phyloP scores from a whole-genome alignment of 306 rosid genomes.

The Astragalus glycyphyllos region DNA sequence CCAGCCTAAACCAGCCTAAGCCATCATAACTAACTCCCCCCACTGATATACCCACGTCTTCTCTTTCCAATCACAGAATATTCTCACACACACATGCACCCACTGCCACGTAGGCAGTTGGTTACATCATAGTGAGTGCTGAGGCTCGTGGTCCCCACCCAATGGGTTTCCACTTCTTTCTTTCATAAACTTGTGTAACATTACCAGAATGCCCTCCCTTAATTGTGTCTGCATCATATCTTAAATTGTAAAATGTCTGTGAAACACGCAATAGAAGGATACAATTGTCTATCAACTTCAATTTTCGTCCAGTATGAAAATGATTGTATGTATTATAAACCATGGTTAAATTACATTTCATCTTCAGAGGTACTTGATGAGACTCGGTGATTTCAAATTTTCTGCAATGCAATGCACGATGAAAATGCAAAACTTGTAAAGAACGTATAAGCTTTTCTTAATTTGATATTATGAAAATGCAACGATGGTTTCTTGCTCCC shows the following conservation, averaged over 20 bases:
- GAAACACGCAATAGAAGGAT: background rate
- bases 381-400: constrained; percentile 59
- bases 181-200: no score
- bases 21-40: no score
- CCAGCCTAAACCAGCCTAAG: no score
- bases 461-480: background rate
- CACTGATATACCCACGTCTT: no score
- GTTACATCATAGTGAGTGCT: no score
- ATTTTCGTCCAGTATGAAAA: background rate
- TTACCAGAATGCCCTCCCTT: no score
- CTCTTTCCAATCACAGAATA: no score
- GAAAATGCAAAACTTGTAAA: constrained; percentile 20
- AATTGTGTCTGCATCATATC: no score
- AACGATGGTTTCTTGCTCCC: constrained; percentile 1
- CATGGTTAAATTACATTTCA: constrained; percentile 51
- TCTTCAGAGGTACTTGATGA: constrained; percentile 51
- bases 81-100: no score
- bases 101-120: no score
- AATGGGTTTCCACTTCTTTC: no score
- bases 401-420: constrained; percentile 63
- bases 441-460: constrained; percentile 34
- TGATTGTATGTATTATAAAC: background rate
- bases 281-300: background rate
- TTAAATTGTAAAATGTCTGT: background rate
- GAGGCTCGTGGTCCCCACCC: no score